Evolutionary conservation across 2,329 filamentous ascomycete genomes (phyloP).

Genomic region (Epicoccum sorghinum): DNA sequence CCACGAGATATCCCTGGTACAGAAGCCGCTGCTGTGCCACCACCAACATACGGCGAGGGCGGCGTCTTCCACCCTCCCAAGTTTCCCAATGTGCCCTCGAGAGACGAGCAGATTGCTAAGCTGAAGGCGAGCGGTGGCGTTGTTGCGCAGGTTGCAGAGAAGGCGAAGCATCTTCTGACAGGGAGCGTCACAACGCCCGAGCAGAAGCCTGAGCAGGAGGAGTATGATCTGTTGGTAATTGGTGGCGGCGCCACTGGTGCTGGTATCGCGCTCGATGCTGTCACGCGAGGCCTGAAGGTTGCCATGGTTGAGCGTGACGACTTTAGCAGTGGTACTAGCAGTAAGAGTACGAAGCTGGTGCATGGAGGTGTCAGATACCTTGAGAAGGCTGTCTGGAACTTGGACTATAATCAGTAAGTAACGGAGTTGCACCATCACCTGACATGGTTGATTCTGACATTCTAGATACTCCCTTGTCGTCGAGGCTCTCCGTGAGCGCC

Average conservation of each 20-base stretch:
- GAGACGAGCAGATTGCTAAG: constrained; percentile 68
- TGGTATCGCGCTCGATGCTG: constrained; percentile 81
- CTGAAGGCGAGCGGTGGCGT: constrained; percentile 60
- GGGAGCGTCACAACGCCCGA: constrained; percentile 31
- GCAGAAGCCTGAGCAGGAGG: constrained; percentile 52
- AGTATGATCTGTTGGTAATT: constrained; percentile 79
- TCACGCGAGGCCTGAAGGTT: constrained; percentile 78
- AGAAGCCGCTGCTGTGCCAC: constrained; percentile 71
- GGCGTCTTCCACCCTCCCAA: constrained; percentile 70
- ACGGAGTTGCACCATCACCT: neutral
- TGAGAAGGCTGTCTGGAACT: constrained; percentile 84
- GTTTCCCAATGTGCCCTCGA: constrained; percentile 67
- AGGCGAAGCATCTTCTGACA: constrained; percentile 53
- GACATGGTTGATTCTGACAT: constrained; percentile 10
- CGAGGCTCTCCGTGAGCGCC: constrained; percentile 80
- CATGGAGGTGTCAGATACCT: constrained; percentile 85
- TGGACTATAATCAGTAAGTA: constrained; percentile 77
- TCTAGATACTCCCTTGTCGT: constrained; percentile 71
- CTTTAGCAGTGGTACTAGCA: constrained; percentile 81
- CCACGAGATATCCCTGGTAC: constrained; percentile 74
- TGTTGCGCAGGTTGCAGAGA: constrained; percentile 29
- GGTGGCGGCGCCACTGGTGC: constrained; percentile 80
- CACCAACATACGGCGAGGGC: constrained; percentile 71
- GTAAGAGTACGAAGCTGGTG: constrained; percentile 86
- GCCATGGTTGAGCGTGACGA: constrained; percentile 83